Evolutionary conservation across 495 filamentous ascomycete species (phyloP).

Genomic region (Aspergillus homomorphus): DNA sequence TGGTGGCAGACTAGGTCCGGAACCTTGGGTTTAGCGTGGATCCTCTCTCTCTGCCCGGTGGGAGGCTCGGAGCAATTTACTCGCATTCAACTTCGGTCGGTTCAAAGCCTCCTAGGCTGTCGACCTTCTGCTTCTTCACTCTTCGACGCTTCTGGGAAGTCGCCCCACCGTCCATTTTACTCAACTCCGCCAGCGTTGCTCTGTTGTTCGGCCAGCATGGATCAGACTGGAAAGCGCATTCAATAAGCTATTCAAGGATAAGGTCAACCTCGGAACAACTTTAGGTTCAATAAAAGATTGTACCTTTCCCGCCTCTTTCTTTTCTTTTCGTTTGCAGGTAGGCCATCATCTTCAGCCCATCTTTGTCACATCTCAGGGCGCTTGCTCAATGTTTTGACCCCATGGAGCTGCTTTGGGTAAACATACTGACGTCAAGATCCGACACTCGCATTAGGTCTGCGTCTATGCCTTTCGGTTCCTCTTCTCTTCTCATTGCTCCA

Average conservation of each 20-base stretch:
- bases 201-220: conserved; percentile 12
- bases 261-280: not conserved
- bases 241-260: not conserved
- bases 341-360: not conserved
- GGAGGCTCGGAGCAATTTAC: conserved; percentile 14
- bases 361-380: not conserved
- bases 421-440: not conserved
- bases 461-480: conserved; percentile 17
- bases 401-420: not conserved
- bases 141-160: not conserved
- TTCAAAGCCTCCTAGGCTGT: no score
- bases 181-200: not conserved
- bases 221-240: conserved; percentile 7
- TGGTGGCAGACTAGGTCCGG: conserved; percentile 12
- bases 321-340: conserved; percentile 12
- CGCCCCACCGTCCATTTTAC: not conserved
- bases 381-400: not conserved
- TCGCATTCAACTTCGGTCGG: conserved; percentile 4
- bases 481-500: conserved; percentile 9
- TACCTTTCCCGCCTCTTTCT: conserved; percentile 1
- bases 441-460: conserved; percentile 3
- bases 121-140: conserved; percentile 3
- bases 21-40: conserved; percentile 26
- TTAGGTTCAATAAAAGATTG: not conserved
- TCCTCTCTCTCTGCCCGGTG: conserved; percentile 16